These are phyloP conservation scores for Amyloporia xantha DNA, from an alignment of 768 basidiomycete genomes.

Conservation along the genomic window DNA sequence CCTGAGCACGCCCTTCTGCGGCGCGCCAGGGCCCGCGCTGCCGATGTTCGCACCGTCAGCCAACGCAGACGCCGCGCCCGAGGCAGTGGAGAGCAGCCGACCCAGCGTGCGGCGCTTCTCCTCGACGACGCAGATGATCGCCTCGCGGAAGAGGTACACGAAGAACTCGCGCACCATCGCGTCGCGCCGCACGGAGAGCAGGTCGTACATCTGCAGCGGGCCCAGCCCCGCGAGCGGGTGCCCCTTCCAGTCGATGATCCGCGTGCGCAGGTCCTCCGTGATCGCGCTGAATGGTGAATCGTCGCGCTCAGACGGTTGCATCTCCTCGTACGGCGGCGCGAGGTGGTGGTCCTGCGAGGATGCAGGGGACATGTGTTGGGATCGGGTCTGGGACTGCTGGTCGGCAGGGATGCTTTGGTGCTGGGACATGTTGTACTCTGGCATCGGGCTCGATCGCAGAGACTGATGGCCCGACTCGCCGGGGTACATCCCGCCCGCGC, in stretches of 20 bases:
- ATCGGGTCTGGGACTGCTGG: slow-evolving; percentile 9
- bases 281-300: slow-evolving; percentile 78
- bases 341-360: slow-evolving; percentile 10
- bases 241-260: slow-evolving; percentile 96
- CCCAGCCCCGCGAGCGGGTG: slow-evolving; percentile 89
- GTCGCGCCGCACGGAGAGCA: slow-evolving; percentile 84
- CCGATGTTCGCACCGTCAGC: slow-evolving; percentile 40
- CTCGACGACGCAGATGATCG: slow-evolving; percentile 95
- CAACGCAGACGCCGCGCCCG: slow-evolving; percentile 21
- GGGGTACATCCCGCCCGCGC: slow-evolving; percentile 3
- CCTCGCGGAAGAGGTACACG: slow-evolving; percentile 96
- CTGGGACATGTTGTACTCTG: slow-evolving; percentile 10
- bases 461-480: slow-evolving; percentile 12
- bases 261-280: slow-evolving; percentile 81
- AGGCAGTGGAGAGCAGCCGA: slow-evolving; percentile 59
- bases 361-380: slow-evolving; percentile 15
- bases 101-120: slow-evolving; percentile 85
- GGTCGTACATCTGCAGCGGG: slow-evolving; percentile 85
- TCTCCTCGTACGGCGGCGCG: slow-evolving; percentile 11
- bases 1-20: slow-evolving; percentile 51
- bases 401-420: slow-evolving; percentile 6
- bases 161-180: slow-evolving; percentile 88
- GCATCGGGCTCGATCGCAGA: slow-evolving; percentile 11
- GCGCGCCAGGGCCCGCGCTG: slow-evolving; percentile 22
- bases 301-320: too few species aligned